Percentiles rank a stretch among this genome's conserved stretches.
Conservation (phyloP, 2,329 filamentous ascomycete species). For the Stachybotrys elegans region DNA sequence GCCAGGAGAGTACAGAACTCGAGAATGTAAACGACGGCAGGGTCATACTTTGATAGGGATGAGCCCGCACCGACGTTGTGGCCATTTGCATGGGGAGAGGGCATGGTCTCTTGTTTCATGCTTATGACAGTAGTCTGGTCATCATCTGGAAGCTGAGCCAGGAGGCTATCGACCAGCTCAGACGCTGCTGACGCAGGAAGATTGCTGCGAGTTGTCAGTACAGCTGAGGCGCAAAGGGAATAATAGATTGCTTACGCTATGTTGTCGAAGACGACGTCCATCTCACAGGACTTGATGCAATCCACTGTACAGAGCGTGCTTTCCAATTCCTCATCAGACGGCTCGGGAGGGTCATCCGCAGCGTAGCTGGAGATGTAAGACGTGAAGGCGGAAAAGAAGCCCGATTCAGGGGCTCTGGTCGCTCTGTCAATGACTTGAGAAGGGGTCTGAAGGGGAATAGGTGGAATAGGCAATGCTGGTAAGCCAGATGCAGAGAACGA, state of each 20-base stretch:
- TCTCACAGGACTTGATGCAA: constrained; percentile 84
- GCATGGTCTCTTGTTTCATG: constrained; percentile 79
- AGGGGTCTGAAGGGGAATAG: constrained; percentile 85
- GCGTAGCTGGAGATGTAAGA: constrained; percentile 99
- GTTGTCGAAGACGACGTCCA: constrained; percentile 77
- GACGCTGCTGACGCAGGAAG: constrained; percentile 27
- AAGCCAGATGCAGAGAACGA: constrained; percentile 65
- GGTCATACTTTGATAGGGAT: constrained; percentile 66
- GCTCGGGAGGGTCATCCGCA: constrained; percentile 94
- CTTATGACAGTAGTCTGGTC: constrained; percentile 71
- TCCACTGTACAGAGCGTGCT: constrained; percentile 93
- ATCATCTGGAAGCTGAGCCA: constrained; percentile 84
- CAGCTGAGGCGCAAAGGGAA: neutral
- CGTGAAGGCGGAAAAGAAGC: constrained; percentile 89
- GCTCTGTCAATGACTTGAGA: constrained; percentile 90
- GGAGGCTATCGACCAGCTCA: constrained; percentile 58
- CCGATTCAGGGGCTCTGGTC: constrained; percentile 69
- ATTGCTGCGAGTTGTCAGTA: constrained; percentile 21
- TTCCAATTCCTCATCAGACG: constrained; percentile 93
- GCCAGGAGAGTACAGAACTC: constrained; percentile 83
- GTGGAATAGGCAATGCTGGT: constrained; percentile 63
- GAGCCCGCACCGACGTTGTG: constrained; percentile 15
- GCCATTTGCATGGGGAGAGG: constrained; percentile 55
- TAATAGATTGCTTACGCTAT: constrained; percentile 56
- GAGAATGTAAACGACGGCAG: constrained; percentile 81